Conservation (phyloP, 1,284 basidiomycete genomes). For the Meira nashicola region DNA sequence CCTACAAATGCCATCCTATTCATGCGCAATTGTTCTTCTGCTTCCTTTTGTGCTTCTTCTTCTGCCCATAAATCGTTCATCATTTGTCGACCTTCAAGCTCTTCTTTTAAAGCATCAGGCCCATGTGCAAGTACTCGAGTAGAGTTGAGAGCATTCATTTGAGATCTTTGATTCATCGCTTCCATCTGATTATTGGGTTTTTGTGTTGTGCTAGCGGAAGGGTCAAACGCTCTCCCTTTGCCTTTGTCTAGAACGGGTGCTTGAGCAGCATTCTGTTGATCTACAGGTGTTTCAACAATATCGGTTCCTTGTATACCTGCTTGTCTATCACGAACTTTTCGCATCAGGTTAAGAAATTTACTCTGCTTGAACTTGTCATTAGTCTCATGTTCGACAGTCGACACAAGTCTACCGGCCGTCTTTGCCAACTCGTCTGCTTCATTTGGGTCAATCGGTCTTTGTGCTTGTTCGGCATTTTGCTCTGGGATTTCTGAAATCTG, state of each 20-base stretch:
- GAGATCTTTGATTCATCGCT: not conserved
- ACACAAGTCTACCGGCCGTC: conserved; percentile 53
- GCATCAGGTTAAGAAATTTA: conserved; percentile 80
- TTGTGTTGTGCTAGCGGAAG: not conserved
- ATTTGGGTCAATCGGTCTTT: conserved; percentile 16
- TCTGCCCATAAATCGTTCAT: conserved; percentile 48
- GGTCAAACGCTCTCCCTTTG: conserved; percentile 20
- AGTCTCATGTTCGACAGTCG: conserved; percentile 56
- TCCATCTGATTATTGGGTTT: not conserved
- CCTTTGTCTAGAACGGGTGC: conserved; percentile 24
- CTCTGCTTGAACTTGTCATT: conserved; percentile 86
- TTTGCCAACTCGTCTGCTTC: conserved; percentile 52
- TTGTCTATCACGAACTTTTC: conserved; percentile 72
- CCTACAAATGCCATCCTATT: conserved; percentile 32
- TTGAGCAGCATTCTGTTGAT: conserved; percentile 9
- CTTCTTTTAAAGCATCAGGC: not conserved
- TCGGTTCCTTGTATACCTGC: conserved; percentile 77
- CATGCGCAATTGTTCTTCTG: conserved; percentile 21
- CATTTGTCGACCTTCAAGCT: conserved; percentile 16
- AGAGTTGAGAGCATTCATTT: not conserved
- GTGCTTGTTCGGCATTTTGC: conserved; percentile 10
- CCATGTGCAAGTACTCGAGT: not conserved
- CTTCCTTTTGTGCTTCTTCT: conserved; percentile 39
- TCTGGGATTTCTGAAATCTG: conserved; percentile 1
- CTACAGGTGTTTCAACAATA: conserved; percentile 59